Base-by-base conservation (phyloP, 805 yeast genomes). In the Lipomyces yamanashiensis region DNA sequence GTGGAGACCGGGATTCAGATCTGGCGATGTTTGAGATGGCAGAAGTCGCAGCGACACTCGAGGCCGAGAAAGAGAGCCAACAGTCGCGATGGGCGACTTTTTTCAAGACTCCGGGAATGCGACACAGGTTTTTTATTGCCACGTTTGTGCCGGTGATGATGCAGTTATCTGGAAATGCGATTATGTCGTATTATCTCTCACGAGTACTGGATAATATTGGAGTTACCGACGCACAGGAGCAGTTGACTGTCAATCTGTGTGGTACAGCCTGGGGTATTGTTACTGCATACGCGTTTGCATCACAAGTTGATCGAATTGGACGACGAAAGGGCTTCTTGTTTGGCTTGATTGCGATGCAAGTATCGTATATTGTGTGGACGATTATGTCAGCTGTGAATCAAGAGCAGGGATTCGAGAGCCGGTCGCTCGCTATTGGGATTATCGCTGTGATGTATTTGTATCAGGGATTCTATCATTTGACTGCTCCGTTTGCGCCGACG, bases 171-270 rank as follows among this genome's bases (percentile, higher is more conserved):
- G 86, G 86, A 70, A 82, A 81, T 69, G 84, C 84, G 61, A 74
- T 83, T 63, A 82, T 82, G 34, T 79, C 84, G 3, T 83, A 82
- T 77, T 83, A 83, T 72, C 74, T 83, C 66, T 75, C 78, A 63
- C 77, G 79, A 69, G 87, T 85, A 13, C 77, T 84, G 67, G 71
- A 74, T 62, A 79, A 84, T 33, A 82, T 84, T 71, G 87, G 87
- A 63, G 80, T 84, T 69, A 81, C 82, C 54, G 80, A 80, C 54
- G 77, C 69, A 57, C 63, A 17, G 1, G 23, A 49, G 47, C 62
- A 62, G 49, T 23, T 55, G 23, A 37, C 47, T 17, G 78, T 83
- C 70, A 84, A 84, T 71, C 85, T 83, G 60, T 79, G 81, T 64
- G 77, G 82, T 65, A 80, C 79, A 78, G 74, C 80, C 59, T 82